Evolutionary conservation across 208 protist genomes (phyloP), one percentile per base, ranked within the genome.

Genomic region (Acanthamoeba triangularis): DNA sequence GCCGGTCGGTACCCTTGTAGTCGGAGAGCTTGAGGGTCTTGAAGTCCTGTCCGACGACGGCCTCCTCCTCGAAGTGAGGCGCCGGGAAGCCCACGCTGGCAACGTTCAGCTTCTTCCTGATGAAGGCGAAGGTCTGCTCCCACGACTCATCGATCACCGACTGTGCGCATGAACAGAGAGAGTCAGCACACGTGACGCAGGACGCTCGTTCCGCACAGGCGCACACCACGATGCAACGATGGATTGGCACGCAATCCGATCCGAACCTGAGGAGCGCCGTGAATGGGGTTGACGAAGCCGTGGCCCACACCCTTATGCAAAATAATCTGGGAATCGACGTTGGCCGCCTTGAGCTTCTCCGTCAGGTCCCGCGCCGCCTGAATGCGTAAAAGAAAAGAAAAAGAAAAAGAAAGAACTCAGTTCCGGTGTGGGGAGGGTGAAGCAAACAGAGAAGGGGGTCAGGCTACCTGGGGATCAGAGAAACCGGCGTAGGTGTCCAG

Each of bases 1-100:
- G n/a, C n/a, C n/a, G n/a, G n/a, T n/a, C n/a, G n/a, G 35, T 92
- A 92, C 85, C 85, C 85, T 74, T 74, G 49, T 78, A 93, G 65
- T 93, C 88, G 41, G 59, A 72, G 23, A 76, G 63, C 35, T 76
- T 72, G 30, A 93, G 23, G 63, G 35, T 69, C 88, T 76, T 76
- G 88, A 93, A 93, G 33, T 93, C 88, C 30, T 90, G 37, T 2
- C 35, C 35, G 30, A 93, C 59, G n/a, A 93, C 30, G 33, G 88
- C 88, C 18, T 93, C 61, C 65, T 93, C 88, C 37, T 47, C 20
- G 8, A 25, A 93, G 23, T 69, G 28, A 1, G 88, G 88, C 1
- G 88, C 88, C n/a, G 56, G 37, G 44, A 47, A 52, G 33, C 88
- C 88, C 6, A 93, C 59, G 37, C 35, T 56, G 28, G 88, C 88